These are phyloP conservation scores for Allium sativum DNA, from an alignment of 106 monocot genomes.

Conservation along the genomic window DNA sequence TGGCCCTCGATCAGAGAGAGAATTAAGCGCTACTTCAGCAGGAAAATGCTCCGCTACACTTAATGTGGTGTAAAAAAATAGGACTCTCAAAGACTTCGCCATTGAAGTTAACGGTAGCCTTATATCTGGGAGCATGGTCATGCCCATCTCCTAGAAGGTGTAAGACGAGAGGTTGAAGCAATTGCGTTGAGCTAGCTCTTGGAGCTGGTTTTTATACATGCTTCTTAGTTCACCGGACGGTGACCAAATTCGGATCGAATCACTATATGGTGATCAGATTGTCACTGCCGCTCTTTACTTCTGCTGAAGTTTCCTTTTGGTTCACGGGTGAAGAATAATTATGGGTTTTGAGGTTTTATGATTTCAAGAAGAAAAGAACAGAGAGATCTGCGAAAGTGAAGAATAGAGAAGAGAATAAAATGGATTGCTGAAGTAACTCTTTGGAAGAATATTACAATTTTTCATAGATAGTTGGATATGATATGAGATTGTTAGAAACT, in stretches of 20 bases:
- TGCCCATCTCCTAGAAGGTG: constrained; percentile 16
- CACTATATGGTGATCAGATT: background rate
- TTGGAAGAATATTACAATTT: too few relatives aligned
- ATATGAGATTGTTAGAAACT: too few relatives aligned
- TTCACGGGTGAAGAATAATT: too few relatives aligned
- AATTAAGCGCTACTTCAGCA: constrained; percentile 81
- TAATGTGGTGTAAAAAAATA: too few relatives aligned
- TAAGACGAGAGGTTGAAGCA: constrained; percentile 18
- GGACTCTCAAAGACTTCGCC: constrained; percentile 78
- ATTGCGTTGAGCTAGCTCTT: constrained; percentile 17
- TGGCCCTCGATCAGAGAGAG: constrained; percentile 70
- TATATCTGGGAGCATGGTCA: constrained; percentile 17
- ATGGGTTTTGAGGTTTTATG: too few relatives aligned
- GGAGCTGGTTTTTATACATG: constrained; percentile 21
- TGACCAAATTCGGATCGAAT: background rate
- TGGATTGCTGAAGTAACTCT: too few relatives aligned
- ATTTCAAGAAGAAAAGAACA: too few relatives aligned
- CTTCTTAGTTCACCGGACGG: background rate
- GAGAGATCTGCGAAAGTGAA: too few relatives aligned
- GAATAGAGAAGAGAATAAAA: too few relatives aligned
- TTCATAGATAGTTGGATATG: too few relatives aligned
- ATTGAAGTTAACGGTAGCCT: constrained; percentile 77
- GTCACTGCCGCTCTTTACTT: background rate
- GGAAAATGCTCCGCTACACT: constrained; percentile 92
- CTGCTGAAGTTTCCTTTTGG: too few relatives aligned